These are phyloP conservation scores for Lindgomyces ingoldianus DNA, from an alignment of 495 filamentous ascomycete genomes.

Conservation along the genomic window DNA sequence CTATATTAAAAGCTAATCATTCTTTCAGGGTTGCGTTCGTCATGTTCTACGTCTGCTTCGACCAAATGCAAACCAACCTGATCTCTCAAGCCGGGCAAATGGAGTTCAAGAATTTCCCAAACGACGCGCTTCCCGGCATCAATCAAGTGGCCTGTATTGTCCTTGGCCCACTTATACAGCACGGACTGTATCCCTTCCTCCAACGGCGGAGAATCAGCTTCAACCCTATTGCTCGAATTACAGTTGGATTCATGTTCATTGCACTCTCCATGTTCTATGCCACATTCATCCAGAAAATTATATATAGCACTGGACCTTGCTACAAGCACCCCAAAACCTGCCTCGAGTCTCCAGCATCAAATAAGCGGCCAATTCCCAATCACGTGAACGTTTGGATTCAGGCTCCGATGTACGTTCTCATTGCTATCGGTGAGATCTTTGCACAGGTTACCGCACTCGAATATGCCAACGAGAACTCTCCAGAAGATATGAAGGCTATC, in stretches of 20 bases:
- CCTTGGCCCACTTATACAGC: slow-evolving; percentile 52
- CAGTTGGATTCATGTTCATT: slow-evolving; percentile 51
- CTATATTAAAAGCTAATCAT: background rate
- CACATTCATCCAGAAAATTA: slow-evolving; percentile 51
- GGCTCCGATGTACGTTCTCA: slow-evolving; percentile 20
- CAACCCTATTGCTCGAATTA: slow-evolving; percentile 55
- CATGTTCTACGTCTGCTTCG: slow-evolving; percentile 41
- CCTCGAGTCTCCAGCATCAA: background rate
- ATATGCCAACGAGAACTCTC: slow-evolving; percentile 32
- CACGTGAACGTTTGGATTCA: slow-evolving; percentile 23
- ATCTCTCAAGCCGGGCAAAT: slow-evolving; percentile 59
- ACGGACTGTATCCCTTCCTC: slow-evolving; percentile 51
- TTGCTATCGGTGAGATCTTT: slow-evolving; percentile 26
- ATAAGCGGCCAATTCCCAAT: background rate
- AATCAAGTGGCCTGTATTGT: slow-evolving; percentile 48
- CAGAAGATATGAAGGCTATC: slow-evolving; percentile 25
- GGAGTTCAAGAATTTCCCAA: slow-evolving; percentile 52
- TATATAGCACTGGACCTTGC: slow-evolving; percentile 53
- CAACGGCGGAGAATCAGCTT: slow-evolving; percentile 46
- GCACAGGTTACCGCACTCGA: slow-evolving; percentile 23
- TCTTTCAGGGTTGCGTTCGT: slow-evolving; percentile 36
- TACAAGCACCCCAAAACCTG: slow-evolving; percentile 52
- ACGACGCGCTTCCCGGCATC: slow-evolving; percentile 46
- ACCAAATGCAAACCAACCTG: slow-evolving; percentile 52
- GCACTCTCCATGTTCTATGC: slow-evolving; percentile 53